Base-by-base conservation (phyloP, 306 rosid genomes). In the Cicer pinnatifidum region DNA sequence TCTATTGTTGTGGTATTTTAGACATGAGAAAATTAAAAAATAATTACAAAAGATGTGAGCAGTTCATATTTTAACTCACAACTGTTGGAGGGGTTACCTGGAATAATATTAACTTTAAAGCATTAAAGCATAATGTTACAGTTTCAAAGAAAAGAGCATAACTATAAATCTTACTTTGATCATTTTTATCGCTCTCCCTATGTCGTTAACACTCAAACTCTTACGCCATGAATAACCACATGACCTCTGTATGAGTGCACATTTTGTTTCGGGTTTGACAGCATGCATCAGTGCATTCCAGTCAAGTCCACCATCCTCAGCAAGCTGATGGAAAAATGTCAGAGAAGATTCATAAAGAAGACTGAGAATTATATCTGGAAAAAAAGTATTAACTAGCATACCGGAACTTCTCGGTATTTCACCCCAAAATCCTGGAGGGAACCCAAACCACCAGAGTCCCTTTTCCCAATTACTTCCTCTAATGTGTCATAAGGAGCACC, bases 401-500 rank as follows among this genome's bases (percentile, higher is more conserved):
- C 98, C 5, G 91, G 91, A 86, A 93, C 93, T 91, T 93, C 98
- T 78, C 96, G 90, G 80, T 93, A 91, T 54, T 80, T 86, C 77
- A 93, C 92, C 70, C 96, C 98, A 78, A 90, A 93, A 78, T 93
- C 97, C 77, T 84, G 90, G 82, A 93, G 85, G 81, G 97, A 90
- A 63, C 98, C 97, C 67, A 89, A 75, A 59, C 96, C 93, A 72
- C 89, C 81, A 40, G 92, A 86, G 82, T 91, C 93, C 76, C 97
- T 86, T 86, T 93, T 93, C 72, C 98, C 98, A 44, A 93, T 87
- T 61, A 93, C 97, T 80, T 93, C 97, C 86, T 93, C 97, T 48
- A 93, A 73, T 8, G 98, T 93, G 78, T 93, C 98, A 78, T 93
- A 93, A 53, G 98, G 98, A 80, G 98, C 89, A 76, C 98, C 98